These are phyloP conservation scores for Diospyros lotus DNA, from an alignment of 148 eudicot species.

Conservation along the genomic window DNA sequence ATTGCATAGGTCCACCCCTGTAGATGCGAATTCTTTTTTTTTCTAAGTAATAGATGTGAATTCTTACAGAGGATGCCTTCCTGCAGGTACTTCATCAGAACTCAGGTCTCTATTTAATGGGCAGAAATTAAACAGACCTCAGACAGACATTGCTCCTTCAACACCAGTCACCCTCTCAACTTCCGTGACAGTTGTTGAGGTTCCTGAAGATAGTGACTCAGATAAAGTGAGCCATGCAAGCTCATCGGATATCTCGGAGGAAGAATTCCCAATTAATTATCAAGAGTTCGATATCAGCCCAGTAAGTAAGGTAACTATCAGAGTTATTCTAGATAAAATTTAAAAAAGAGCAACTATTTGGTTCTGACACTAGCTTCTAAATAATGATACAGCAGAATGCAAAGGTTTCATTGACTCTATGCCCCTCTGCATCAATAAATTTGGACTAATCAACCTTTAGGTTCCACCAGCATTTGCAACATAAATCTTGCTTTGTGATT, in stretches of 20 bases:
- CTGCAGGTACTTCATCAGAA: constrained; percentile 37
- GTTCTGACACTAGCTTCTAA: neutral
- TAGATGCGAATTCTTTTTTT: too few species aligned
- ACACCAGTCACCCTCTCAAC: constrained; percentile 52
- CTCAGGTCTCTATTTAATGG: constrained; percentile 12
- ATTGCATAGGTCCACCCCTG: too few species aligned
- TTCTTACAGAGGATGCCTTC: constrained; percentile 1
- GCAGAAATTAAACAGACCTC: constrained; percentile 21
- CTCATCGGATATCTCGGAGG: constrained; percentile 29
- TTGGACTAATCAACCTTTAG: neutral
- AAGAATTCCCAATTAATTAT: constrained; percentile 17
- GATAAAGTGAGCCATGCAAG: constrained; percentile 37
- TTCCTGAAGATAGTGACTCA: constrained; percentile 26
- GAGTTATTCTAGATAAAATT: neutral
- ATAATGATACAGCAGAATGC: neutral
- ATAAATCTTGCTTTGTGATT: neutral
- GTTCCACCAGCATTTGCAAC: neutral
- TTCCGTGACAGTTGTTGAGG: constrained; percentile 35
- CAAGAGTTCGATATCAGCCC: constrained; percentile 27
- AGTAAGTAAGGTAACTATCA: constrained; percentile 45
- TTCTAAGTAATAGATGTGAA: too few species aligned
- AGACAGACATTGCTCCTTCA: constrained; percentile 57
- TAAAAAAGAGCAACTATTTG: too few species aligned
- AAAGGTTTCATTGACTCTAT: neutral
- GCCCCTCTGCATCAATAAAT: neutral